Conservation (phyloP, 106 monocot species). For the Cymbidium sinense region DNA sequence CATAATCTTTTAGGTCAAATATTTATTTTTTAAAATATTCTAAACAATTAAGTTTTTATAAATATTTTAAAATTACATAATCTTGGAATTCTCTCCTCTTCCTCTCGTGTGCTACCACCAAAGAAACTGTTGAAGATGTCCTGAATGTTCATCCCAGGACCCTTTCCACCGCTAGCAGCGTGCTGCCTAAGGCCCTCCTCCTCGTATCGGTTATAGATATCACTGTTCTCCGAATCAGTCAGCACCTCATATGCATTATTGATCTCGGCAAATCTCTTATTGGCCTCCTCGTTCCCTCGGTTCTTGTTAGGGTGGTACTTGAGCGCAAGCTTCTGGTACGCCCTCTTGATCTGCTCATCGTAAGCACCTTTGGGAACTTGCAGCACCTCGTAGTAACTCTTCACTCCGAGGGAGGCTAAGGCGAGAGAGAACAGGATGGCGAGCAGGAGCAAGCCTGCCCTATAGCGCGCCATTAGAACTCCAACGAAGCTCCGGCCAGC, state of each 20-base stretch:
- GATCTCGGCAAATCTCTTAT: no score
- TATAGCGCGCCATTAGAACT: constrained; percentile 30
- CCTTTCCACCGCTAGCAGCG: constrained; percentile 49
- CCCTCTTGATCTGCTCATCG: constrained; percentile 94
- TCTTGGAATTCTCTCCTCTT: no score
- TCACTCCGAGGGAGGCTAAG: constrained; percentile 33
- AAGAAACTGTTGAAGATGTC: no score
- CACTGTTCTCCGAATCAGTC: no score
- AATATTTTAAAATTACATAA: no score
- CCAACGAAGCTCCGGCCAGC: not conserved
- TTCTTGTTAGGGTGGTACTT: constrained; percentile 98
- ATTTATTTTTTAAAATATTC: no score
- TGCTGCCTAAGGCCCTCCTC: constrained; percentile 90
- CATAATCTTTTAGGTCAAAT: no score
- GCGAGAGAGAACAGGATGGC: constrained; percentile 25
- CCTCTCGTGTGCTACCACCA: no score
- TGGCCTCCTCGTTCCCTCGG: constrained; percentile 86
- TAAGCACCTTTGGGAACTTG: constrained; percentile 74
- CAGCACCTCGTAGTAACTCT: constrained; percentile 81
- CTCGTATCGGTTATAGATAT: constrained; percentile 50
- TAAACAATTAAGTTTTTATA: no score
- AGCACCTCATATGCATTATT: no score
- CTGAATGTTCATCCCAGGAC: no score
- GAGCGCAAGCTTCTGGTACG: constrained; percentile 88
- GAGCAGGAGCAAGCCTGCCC: constrained; percentile 27